Conservation (phyloP, 805 yeast genomes). For the Metschnikowia peoriensis region DNA sequence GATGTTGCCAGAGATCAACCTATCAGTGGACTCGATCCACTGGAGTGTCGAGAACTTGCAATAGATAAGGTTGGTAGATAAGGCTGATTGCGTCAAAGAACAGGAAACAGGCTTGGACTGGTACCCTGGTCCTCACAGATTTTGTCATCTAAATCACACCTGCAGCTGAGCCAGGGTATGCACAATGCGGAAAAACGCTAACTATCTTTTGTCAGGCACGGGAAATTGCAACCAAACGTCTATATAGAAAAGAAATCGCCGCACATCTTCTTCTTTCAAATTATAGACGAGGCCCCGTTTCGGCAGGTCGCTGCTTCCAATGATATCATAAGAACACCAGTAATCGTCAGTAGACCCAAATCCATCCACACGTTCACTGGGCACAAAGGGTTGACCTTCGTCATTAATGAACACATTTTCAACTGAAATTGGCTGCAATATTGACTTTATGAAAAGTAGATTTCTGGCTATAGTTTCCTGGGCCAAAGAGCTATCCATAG, state of each 20-base stretch:
- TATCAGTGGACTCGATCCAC: too few relatives aligned
- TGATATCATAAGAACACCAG: conserved; percentile 36
- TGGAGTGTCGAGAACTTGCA: too few relatives aligned
- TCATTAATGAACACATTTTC: conserved; percentile 14
- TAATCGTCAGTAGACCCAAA: conserved; percentile 21
- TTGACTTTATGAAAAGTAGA: conserved; percentile 24
- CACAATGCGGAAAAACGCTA: background rate
- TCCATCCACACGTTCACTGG: conserved; percentile 23
- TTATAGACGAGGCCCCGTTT: conserved; percentile 21
- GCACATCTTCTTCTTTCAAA: conserved; percentile 13
- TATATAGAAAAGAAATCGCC: conserved; percentile 18
- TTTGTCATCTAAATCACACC: too few relatives aligned
- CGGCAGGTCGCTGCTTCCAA: conserved; percentile 24
- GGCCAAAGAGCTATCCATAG: conserved; percentile 11
- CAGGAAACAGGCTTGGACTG: too few relatives aligned
- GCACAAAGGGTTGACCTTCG: conserved; percentile 27
- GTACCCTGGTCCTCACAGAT: too few relatives aligned
- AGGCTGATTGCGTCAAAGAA: too few relatives aligned
- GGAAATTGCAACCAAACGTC: conserved; percentile 25
- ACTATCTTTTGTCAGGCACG: background rate
- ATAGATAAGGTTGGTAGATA: too few relatives aligned
- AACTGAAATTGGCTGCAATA: conserved; percentile 27
- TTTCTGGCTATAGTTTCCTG: conserved; percentile 12
- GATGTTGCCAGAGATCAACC: too few relatives aligned
- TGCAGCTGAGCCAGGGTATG: too few relatives aligned